phyloP scores from a whole-genome alignment of 306 rosid species.

The Prunus padus region DNA sequence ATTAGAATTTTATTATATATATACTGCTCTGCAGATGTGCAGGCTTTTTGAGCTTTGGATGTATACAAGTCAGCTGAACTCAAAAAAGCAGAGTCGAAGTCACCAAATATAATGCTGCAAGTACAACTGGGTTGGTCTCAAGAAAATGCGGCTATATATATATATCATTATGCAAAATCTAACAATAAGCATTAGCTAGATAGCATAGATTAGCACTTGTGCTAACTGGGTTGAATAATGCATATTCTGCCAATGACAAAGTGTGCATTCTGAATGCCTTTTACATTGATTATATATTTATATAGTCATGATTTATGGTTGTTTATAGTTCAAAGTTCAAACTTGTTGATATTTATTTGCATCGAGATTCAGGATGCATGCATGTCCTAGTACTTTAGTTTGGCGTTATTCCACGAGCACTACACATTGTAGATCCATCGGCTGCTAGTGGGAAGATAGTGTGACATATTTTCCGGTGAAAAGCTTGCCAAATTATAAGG shows the following conservation, averaged over 20 bases:
- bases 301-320: not conserved
- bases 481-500: too few species aligned
- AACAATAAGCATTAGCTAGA: slow-evolving; percentile 5
- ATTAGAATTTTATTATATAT: not conserved
- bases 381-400: not conserved
- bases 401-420: too few species aligned
- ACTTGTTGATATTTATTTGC: not conserved
- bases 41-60: slow-evolving; percentile 3
- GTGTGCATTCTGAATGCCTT: slow-evolving; percentile 10
- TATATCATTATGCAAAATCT: not conserved
- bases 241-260: slow-evolving; percentile 7
- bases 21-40: not conserved
- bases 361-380: not conserved
- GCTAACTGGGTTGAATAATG: slow-evolving; percentile 22
- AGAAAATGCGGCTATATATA: slow-evolving; percentile 44
- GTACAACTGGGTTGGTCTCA: slow-evolving; percentile 44
- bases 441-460: too few species aligned
- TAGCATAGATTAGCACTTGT: not conserved
- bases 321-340: not conserved
- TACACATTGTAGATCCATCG: too few species aligned
- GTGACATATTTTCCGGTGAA: too few species aligned
- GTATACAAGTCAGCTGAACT: slow-evolving; percentile 9
- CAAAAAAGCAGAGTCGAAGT: not conserved
- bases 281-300: not conserved
- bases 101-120: not conserved